Base-by-base conservation (phyloP, 352 stramenopile species). In the Globisporangium camurandrum region DNA sequence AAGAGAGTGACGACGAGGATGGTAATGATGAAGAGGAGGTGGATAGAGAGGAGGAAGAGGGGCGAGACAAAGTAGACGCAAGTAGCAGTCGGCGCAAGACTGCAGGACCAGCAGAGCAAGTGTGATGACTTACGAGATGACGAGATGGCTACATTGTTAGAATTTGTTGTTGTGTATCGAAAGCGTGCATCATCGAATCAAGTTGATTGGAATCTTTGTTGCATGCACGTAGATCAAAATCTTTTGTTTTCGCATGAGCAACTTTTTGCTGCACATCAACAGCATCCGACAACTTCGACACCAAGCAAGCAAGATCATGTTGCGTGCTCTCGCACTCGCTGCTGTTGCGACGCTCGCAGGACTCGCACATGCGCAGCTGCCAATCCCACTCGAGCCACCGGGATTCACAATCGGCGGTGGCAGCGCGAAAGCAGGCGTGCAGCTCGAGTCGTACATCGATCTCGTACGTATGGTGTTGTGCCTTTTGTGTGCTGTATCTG, bases 361-460 rank as follows among this genome's bases (percentile, higher is more conserved):
- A 10, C 33, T 53, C 28, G 42, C 31, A 38, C 39, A 45, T n/a
- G 72, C 69, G 33, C 75, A 88, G 49, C 62, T 88, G 11, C 66
- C 67, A n/a, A 77, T 90, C 46, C 82, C 76, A 11, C 54, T 57
- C 17, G 71, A 70, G 37, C 78, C 71, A 2, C 75, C 75, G 20
- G 82, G 82, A 0, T 90, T 90, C 47, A 82, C 71, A 1, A 50
- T 84, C n/a, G 73, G 75, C n/a, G 43, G 68, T 2, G 75, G 82
- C 8, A 62, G 36, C 11, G 69, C 75, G 5, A 53, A 71, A 12
- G 82, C 82, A 4, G 66, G 71, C 26, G 72, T 93, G 31, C 82
- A 93, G 59, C 71, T 93, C 36, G 82, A 93, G 66, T 79, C 76
- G 22, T 93, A 84, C 53, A 67, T 93, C 16, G 79, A 93, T 48